A percentile compares a stretch with the other conserved stretches of the same genome.
These are phyloP conservation scores for Aspergillus thermomutatus DNA, from an alignment of 2,329 filamentous ascomycete genomes.

Conservation along the genomic window DNA sequence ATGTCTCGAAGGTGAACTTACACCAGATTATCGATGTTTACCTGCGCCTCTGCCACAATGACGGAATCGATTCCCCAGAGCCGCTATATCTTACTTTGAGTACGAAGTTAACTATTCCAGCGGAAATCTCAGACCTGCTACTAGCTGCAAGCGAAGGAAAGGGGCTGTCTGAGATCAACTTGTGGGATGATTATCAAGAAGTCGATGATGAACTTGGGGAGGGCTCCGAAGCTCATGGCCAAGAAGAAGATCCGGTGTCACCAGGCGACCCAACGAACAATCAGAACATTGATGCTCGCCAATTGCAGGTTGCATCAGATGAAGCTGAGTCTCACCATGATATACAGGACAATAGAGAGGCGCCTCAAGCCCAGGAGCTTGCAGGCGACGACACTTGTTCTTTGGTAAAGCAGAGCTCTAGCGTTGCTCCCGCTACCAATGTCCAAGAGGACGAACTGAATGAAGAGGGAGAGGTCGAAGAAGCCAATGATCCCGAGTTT, in stretches of 20 bases:
- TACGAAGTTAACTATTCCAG: slow-evolving; percentile 52
- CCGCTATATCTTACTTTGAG: slow-evolving; percentile 58
- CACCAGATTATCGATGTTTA: slow-evolving; percentile 59
- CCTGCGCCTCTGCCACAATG: slow-evolving; percentile 57
- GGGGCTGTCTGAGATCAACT: slow-evolving; percentile 51
- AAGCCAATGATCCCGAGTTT: slow-evolving; percentile 8
- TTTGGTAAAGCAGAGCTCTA: neutral
- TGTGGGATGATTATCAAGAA: slow-evolving; percentile 49
- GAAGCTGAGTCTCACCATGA: slow-evolving; percentile 5
- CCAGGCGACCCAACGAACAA: slow-evolving; percentile 10
- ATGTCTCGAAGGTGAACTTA: slow-evolving; percentile 50
- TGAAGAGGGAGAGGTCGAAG: slow-evolving; percentile 8
- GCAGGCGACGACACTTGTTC: neutral
- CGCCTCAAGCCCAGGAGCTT: neutral
- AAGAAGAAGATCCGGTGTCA: slow-evolving; percentile 15
- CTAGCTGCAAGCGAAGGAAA: slow-evolving; percentile 55
- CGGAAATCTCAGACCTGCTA: slow-evolving; percentile 51
- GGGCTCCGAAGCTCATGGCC: slow-evolving; percentile 6
- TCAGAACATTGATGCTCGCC: slow-evolving; percentile 16
- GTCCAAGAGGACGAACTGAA: slow-evolving; percentile 12
- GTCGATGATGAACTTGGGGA: slow-evolving; percentile 31
- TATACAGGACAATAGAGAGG: neutral
- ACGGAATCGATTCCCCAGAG: slow-evolving; percentile 51
- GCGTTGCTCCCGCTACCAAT: neutral
- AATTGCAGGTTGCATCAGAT: slow-evolving; percentile 5